Percentiles rank a stretch among this genome's conserved stretches.
Conservation (phyloP, 805 yeast genomes). For the Sugiyamaella boreocaroliniensis region DNA sequence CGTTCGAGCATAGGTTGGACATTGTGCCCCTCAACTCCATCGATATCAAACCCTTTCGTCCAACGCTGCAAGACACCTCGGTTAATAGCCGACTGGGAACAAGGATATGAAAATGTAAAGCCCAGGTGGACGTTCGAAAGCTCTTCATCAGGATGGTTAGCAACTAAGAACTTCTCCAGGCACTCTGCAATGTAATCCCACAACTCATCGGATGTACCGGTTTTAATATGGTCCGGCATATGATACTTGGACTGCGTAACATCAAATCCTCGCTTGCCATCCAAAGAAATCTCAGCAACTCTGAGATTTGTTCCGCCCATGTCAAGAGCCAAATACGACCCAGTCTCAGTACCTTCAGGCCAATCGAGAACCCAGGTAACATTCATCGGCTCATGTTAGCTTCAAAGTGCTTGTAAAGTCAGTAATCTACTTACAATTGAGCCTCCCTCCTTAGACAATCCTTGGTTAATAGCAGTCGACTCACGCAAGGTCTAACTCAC, state of each 20-base stretch:
- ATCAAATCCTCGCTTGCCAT: constrained; percentile 79
- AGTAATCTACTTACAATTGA: constrained; percentile 19
- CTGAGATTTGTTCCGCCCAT: constrained; percentile 96
- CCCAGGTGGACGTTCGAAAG: constrained; percentile 68
- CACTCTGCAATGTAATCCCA: constrained; percentile 84
- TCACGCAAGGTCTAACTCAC: constrained; percentile 41
- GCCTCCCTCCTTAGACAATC: constrained; percentile 23
- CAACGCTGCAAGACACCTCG: constrained; percentile 86
- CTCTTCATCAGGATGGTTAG: constrained; percentile 45
- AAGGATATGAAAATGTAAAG: constrained; percentile 89
- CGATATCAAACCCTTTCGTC: constrained; percentile 97
- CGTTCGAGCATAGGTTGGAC: constrained; percentile 86
- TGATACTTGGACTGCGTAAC: constrained; percentile 81
- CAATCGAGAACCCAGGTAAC: constrained; percentile 94
- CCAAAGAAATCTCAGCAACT: constrained; percentile 77
- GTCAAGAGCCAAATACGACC: constrained; percentile 87
- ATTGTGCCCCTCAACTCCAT: constrained; percentile 87
- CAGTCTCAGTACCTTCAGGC: constrained; percentile 88
- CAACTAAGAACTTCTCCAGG: constrained; percentile 61
- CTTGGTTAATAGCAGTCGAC: not conserved
- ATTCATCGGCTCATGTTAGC: constrained; percentile 94
- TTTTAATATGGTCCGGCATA: constrained; percentile 70
- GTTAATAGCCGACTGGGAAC: constrained; percentile 68
- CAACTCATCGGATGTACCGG: constrained; percentile 65
- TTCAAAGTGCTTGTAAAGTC: constrained; percentile 19